phyloP scores from a whole-genome alignment of 768 basidiomycete species.

The Suillus plorans region DNA sequence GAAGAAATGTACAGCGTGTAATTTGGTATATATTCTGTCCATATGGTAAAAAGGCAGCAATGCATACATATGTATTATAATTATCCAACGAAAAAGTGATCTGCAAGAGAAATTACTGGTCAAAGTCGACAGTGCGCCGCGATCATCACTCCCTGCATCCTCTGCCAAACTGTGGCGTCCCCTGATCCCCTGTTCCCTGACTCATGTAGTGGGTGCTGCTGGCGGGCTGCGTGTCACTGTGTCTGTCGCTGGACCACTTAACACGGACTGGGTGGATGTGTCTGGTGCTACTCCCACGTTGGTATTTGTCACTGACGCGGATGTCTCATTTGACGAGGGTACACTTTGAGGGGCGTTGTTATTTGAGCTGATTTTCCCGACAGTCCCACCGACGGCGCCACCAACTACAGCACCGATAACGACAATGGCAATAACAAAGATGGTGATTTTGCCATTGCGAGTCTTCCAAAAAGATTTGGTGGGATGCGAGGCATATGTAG shows the following conservation, averaged over 20 bases:
- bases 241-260: too few relatives aligned
- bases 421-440: conserved; percentile 38
- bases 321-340: background rate
- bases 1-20: background rate
- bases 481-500: conserved; percentile 2
- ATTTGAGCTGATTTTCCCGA: conserved; percentile 21
- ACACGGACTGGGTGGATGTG: too few relatives aligned
- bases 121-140: background rate
- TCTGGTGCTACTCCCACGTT: too few relatives aligned
- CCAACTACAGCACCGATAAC: conserved; percentile 54
- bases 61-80: background rate
- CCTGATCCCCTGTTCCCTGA: too few relatives aligned
- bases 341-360: background rate
- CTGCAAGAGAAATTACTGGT: background rate
- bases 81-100: background rate
- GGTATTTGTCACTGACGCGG: too few relatives aligned
- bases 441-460: conserved; percentile 41
- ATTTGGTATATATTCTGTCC: background rate
- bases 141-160: background rate
- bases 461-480: conserved; percentile 49
- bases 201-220: too few relatives aligned
- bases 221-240: too few relatives aligned
- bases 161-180: background rate
- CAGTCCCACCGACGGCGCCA: conserved; percentile 56
- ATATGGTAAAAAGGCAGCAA: background rate